Base-by-base conservation (phyloP, 164 flowering plant species). In the Vitis rotundifolia region DNA sequence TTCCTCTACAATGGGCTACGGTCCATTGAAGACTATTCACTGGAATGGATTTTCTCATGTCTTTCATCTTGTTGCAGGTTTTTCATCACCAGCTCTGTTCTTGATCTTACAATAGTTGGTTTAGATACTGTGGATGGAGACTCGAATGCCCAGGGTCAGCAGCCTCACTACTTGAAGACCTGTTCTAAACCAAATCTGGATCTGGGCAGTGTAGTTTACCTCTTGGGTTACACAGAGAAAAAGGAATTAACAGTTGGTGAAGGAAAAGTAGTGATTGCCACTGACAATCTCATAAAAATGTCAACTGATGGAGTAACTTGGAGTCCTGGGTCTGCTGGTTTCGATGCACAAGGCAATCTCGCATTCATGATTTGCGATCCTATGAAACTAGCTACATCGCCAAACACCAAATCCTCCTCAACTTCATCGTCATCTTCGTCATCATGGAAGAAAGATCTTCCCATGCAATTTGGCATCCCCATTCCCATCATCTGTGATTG, bases 321-420 rank as follows among this genome's bases (percentile, higher is more conserved):
- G 97, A 84, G 88, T 76, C 94, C 94, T 53, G 99, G 99, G 15
- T 93, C 96, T 63, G 98, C 98, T 54, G 98, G 99, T 61, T 95
- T 93, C 76, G 99, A 95, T 82, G 82, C 70, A 11, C 97, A 90
- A 58, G 98, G 98, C 4, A 95, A 95, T 82, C 93, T 95, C n/a
- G 94, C 99, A 10, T 95, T 95, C 77, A 91, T 95, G 98, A 85
- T 95, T 18, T 95, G 99, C 76, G 98, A 95, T 76, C 99, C 98
- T 19, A 95, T 93, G 98, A 95, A 95, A 71, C 89, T 95, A 16
- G 98, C 99, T n/a, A 83, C 98, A 60, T 93, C 99, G 54, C 98
- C 98, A 48, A 81, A 87, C 47, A 77, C 89, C 15, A 89, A 86
- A 64, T 90, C 98, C 11, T 79, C 96, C 61, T 84, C 99, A 15